phyloP scores from a whole-genome alignment of 768 basidiomycete genomes.

The Leucocoprinus leucothites region DNA sequence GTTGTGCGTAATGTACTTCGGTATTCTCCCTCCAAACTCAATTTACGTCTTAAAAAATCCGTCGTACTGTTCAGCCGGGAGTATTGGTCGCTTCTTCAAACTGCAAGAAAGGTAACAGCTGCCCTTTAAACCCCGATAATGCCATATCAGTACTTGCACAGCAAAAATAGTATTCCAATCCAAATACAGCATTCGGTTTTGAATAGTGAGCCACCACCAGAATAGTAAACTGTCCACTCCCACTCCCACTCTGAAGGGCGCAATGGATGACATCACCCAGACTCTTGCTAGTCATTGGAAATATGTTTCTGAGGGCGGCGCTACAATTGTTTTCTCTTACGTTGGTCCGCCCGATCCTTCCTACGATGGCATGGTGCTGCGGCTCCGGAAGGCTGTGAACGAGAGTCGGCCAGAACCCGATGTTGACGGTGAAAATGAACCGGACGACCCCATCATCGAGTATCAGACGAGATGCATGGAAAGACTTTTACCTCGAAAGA shows the following conservation, averaged over 20 bases:
- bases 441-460: slow-evolving; percentile 36
- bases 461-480: slow-evolving; percentile 69
- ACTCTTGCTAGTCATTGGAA: slow-evolving; percentile 60
- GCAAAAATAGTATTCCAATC: not conserved
- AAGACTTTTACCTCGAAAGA: slow-evolving; percentile 55
- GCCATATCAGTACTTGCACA: not conserved
- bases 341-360: slow-evolving; percentile 45
- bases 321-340: slow-evolving; percentile 87
- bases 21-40: no score
- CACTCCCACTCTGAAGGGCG: not conserved
- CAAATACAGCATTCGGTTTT: no score
- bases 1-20: no score
- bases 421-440: slow-evolving; percentile 20
- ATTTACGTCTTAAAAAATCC: no score
- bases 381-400: slow-evolving; percentile 61
- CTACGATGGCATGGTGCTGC: slow-evolving; percentile 67
- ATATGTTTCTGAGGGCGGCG: slow-evolving; percentile 92
- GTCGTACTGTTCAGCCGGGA: no score
- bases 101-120: no score
- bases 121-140: no score
- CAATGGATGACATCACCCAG: slow-evolving; percentile 27
- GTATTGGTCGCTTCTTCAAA: no score
- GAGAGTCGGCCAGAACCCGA: not conserved
- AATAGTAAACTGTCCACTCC: not conserved
- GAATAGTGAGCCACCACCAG: no score